These are phyloP conservation scores for Moesziomyces parantarcticus DNA, from an alignment of 1,284 basidiomycete genomes.

Conservation along the genomic window DNA sequence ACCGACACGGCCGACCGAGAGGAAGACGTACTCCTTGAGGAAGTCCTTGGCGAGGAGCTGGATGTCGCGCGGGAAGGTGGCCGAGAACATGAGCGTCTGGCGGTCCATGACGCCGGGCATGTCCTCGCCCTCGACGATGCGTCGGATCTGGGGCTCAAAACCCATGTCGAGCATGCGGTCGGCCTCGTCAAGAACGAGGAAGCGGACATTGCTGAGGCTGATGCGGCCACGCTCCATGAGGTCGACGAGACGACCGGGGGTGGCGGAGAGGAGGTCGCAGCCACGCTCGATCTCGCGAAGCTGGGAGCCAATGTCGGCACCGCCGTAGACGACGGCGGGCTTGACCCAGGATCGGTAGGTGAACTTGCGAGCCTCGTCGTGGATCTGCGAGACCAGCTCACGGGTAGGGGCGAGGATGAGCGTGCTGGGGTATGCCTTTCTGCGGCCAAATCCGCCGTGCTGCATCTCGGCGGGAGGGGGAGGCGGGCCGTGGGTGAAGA, in stretches of 20 bases:
- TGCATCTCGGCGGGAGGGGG: conserved; percentile 74
- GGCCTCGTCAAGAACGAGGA: conserved; percentile 98
- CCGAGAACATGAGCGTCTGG: conserved; percentile 99
- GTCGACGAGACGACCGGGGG: conserved; percentile 98
- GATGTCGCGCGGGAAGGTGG: conserved; percentile 99
- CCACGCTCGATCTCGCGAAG: conserved; percentile 94
- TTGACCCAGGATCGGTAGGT: conserved; percentile 99
- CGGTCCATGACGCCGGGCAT: conserved; percentile 93
- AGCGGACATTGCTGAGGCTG: conserved; percentile 94
- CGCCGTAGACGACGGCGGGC: conserved; percentile 98
- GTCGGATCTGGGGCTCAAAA: conserved; percentile 99
- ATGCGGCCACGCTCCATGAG: conserved; percentile 97
- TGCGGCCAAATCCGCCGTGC: conserved; percentile 73
- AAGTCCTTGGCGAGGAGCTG: conserved; percentile 96
- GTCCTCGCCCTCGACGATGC: conserved; percentile 97
- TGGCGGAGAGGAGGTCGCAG: conserved; percentile 95
- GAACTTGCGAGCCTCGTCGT: conserved; percentile 99
- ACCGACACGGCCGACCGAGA: conserved; percentile 97
- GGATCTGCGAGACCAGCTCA: conserved; percentile 98
- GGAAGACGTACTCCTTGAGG: conserved; percentile 85
- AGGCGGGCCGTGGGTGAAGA: conserved; percentile 84
- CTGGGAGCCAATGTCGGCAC: conserved; percentile 96
- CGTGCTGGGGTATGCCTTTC: conserved; percentile 94
- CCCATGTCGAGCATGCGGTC: conserved; percentile 99
- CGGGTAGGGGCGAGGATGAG: conserved; percentile 97